Percentiles rank a stretch among this genome's conserved stretches.
Conservation (phyloP, 2,329 filamentous ascomycete species). For the Ophiosphaerella herpotricha region DNA sequence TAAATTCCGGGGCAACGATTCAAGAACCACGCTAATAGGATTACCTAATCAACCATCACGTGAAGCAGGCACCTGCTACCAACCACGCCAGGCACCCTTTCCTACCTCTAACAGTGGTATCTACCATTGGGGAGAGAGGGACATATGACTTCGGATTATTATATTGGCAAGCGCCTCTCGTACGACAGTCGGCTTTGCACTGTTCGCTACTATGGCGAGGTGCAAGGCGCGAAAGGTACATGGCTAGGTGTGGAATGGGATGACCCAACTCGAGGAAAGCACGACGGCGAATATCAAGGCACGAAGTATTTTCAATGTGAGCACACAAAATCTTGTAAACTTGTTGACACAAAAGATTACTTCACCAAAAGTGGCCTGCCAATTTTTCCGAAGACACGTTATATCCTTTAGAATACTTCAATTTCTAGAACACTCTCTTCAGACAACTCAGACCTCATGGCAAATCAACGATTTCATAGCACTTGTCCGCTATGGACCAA, state of each 20-base stretch:
- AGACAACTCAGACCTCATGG: neutral
- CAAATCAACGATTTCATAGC: no score
- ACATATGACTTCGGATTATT: slow-evolving; percentile 40
- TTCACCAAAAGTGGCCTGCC: neutral
- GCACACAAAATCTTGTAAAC: slow-evolving; percentile 54
- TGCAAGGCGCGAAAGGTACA: slow-evolving; percentile 73
- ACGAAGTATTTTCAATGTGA: slow-evolving; percentile 82
- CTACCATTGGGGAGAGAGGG: slow-evolving; percentile 2
- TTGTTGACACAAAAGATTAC: neutral
- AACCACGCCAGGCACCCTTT: neutral
- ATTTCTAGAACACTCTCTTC: neutral
- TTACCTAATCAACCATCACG: slow-evolving; percentile 15
- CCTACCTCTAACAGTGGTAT: neutral
- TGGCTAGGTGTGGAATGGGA: slow-evolving; percentile 99
- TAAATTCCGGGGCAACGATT: slow-evolving; percentile 25
- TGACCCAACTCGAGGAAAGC: slow-evolving; percentile 82
- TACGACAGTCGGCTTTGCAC: slow-evolving; percentile 81
- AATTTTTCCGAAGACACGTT: no score
- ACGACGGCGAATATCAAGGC: slow-evolving; percentile 82
- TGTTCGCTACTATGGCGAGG: slow-evolving; percentile 77
- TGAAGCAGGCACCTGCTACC: neutral
- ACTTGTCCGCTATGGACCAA: no score
- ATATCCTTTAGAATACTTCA: neutral
- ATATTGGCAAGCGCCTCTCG: slow-evolving; percentile 76
- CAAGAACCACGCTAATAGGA: slow-evolving; percentile 20